Base-by-base conservation (phyloP, 768 basidiomycete genomes). In the Tulasnella sp. region DNA sequence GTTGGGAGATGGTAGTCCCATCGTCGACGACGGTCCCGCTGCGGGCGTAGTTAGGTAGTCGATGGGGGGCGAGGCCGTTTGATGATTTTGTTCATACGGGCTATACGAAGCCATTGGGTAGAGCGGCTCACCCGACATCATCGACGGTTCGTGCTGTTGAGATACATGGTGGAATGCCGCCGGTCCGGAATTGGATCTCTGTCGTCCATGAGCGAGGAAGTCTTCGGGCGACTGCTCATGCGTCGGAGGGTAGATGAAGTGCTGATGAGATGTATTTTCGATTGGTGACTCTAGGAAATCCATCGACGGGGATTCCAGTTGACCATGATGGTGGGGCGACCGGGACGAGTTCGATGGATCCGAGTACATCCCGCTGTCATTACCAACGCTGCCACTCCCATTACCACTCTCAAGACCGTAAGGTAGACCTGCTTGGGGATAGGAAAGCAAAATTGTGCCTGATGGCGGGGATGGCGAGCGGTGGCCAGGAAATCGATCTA, bases 401-500 rank as follows among this genome's bases (percentile, higher is more conserved):
- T 15, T 38, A 5, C 34, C 34, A 15, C 34, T 38, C 34, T 38
- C 34, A 15, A 38, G 34, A 38, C 34, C 34, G 76, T 74, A 29
- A 69, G 73, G 9, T 75, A 76, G 34, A 75, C 67, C 58, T 76
- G 73, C 69, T 75, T 68, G 17, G 75, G 53, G 48, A 56, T 13
- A 17, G 27, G n/a, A 44, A 42, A 19, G 52, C 51, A 29, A 53
- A 26, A 11, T 23, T 27, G 34, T 34, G 38, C 59, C 23, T 27
- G 41, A 45, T 30, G 42, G 38, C 21, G 45, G 44, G 51, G 51
- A 53, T 17, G 19, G 49, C 8, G 56, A 52, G 27, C 52, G 63
- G 44, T 66, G 68, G 9, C 67, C 65, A 48, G 70, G 74, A 30
- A 84, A 69, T 51, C 73, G 77, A 61, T 75, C 75, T 26, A 84